These are phyloP conservation scores for Sabuloglossum arenarium DNA, from an alignment of 495 filamentous ascomycete genomes.

Conservation along the genomic window DNA sequence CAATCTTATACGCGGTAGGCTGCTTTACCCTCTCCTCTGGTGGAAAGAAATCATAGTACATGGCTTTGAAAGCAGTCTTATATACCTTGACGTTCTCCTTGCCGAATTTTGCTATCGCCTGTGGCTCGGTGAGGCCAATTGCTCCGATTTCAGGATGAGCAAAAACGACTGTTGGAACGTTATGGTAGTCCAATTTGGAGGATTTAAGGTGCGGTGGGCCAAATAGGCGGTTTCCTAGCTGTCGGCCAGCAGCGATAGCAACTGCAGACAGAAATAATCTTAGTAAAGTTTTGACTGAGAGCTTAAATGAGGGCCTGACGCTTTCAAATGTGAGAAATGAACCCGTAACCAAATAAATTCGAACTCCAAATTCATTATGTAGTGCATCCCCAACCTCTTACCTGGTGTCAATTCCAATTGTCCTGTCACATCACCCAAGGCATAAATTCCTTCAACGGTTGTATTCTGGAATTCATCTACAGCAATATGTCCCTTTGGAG, in stretches of 20 bases:
- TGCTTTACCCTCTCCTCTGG: slow-evolving; percentile 44
- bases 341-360: no score
- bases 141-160: slow-evolving; percentile 60
- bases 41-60: slow-evolving; percentile 72
- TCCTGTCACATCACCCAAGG: slow-evolving; percentile 57
- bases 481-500: slow-evolving; percentile 37
- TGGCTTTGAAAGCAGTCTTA: slow-evolving; percentile 46
- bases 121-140: slow-evolving; percentile 56
- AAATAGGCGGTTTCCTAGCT: slow-evolving; percentile 53
- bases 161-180: slow-evolving; percentile 67
- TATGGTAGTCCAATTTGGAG: slow-evolving; percentile 42
- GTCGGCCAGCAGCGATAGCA: slow-evolving; percentile 60
- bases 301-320: no score
- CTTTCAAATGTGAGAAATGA: no score
- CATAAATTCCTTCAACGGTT: slow-evolving; percentile 50
- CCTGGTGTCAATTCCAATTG: slow-evolving; percentile 45
- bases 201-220: slow-evolving; percentile 32
- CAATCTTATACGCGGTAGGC: slow-evolving; percentile 58
- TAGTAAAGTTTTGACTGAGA: no score
- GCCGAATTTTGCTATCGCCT: slow-evolving; percentile 48
- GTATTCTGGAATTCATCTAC: slow-evolving; percentile 65
- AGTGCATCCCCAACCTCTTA: no score
- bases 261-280: no score
- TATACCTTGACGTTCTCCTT: slow-evolving; percentile 55
- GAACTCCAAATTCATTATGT: no score